Evolutionary conservation across 2,329 filamentous ascomycete species (phyloP), one percentile per base, ranked within the genome.

Genomic region (Fusarium chuoi): DNA sequence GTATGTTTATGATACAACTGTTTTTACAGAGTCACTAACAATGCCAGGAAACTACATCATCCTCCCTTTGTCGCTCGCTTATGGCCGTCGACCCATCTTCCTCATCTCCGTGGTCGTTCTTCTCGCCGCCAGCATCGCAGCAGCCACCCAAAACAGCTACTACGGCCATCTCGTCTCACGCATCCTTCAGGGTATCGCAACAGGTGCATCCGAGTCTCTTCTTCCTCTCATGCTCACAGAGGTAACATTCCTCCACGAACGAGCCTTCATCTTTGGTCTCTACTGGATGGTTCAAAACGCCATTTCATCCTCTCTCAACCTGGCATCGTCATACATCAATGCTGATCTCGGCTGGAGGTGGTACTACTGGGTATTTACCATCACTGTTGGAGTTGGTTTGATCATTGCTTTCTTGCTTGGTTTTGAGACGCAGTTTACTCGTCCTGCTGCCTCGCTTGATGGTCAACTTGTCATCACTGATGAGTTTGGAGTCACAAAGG

Each of bases 211-310:
- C 1, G 64, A 67, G 5, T 67, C 64, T 17, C 64, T 67, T 7
- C 51, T 67, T 0, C 64, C 64, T 2, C 62, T 67, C 14, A 67
- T 67, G 64, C 52, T 67, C 14, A 60, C 64, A 1, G 64, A 67
- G 15, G n/a, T 67, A 1, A 67, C 64, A 3, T 67, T 67, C 9
- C 64, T 67, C 6, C 64, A 67, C 1, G 64, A 67, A 9, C 38
- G 64, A 28, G 51, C 64, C 18, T 67, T 60, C 38, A 67, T 67
- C 14, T 67, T 67, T 3, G 64, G 64, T 0, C n/a, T 67, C 3
- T 67, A 67, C 62, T 67, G 64, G 64, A 67, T 67, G 64, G 45
- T 67, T 2, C 64, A 67, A 5, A 67, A 67, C 15, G 64, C 62
- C 0, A 9, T 60, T 2, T 67, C 64, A 1, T 66, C 62, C 4